phyloP scores from a whole-genome alignment of 768 basidiomycete species.

The Calocera viscosa region DNA sequence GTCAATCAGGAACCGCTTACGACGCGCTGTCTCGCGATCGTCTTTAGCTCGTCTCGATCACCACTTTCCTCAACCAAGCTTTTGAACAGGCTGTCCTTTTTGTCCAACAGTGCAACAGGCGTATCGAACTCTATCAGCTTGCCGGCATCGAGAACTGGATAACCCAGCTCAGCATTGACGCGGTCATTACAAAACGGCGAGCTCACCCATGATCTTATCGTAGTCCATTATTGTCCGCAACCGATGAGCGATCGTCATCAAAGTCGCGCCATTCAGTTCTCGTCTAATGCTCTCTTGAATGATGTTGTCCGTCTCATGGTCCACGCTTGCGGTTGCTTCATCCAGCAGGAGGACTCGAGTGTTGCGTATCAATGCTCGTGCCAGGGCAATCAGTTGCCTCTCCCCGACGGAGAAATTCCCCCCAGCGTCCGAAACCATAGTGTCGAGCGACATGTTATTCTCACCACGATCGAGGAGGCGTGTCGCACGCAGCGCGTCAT shows the following conservation, averaged over 20 bases:
- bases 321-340: constrained; percentile 39
- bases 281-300: constrained; percentile 46
- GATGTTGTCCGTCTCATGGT: constrained; percentile 44
- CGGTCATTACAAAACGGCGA: constrained; percentile 19
- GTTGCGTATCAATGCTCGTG: constrained; percentile 44
- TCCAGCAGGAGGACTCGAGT: constrained; percentile 49
- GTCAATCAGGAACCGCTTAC: not conserved
- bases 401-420: constrained; percentile 45
- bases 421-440: constrained; percentile 34
- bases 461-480: constrained; percentile 28
- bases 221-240: constrained; percentile 49
- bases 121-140: constrained; percentile 58
- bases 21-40: not conserved
- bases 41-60: constrained; percentile 24
- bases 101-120: constrained; percentile 50
- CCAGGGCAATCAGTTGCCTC: constrained; percentile 47
- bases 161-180: constrained; percentile 13
- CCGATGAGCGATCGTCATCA: constrained; percentile 52
- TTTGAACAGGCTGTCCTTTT: constrained; percentile 56
- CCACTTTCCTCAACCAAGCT: constrained; percentile 61
- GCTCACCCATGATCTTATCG: constrained; percentile 43
- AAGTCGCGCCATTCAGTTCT: constrained; percentile 34
- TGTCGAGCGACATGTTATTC: constrained; percentile 34
- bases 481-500: constrained; percentile 38
- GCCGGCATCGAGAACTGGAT: constrained; percentile 14